Evolutionary conservation across 176 grass and related monocot genomes (phyloP).

Genomic region (Olyra latifolia): DNA sequence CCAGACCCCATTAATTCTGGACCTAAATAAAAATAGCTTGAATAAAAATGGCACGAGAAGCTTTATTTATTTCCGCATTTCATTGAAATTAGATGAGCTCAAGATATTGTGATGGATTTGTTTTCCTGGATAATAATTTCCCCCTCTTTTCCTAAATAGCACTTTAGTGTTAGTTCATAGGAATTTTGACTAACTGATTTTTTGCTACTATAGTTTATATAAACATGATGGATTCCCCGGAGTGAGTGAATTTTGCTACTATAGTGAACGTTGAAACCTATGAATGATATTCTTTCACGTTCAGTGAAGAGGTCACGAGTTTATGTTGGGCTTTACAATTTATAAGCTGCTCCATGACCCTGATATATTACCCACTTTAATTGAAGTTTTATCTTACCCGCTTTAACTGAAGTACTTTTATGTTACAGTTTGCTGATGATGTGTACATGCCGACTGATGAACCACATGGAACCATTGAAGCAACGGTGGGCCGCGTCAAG

Average conservation of each 20-base stretch:
- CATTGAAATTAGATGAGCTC: neutral
- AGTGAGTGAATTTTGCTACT: neutral
- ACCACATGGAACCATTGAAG: constrained; percentile 95
- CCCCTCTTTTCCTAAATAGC: neutral
- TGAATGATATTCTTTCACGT: neutral
- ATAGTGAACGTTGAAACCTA: neutral
- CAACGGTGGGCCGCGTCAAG: constrained; percentile 60
- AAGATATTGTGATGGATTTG: neutral
- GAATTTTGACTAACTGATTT: neutral
- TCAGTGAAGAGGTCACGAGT: neutral
- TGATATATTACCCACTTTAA: neutral
- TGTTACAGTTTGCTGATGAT: constrained; percentile 82
- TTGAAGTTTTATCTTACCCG: neutral
- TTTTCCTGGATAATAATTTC: neutral
- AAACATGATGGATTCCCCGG: neutral
- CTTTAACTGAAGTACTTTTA: neutral
- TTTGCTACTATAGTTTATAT: neutral
- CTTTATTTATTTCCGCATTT: neutral
- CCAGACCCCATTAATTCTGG: neutral
- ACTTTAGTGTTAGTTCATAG: neutral
- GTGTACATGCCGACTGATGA: constrained; percentile 90
- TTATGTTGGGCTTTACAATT: neutral
- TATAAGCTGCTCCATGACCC: neutral
- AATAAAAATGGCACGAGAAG: neutral
- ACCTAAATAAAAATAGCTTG: neutral